Percentiles rank a stretch among this genome's conserved stretches.
Conservation (phyloP, 148 eudicot species). For the Spergularia bocconei region DNA sequence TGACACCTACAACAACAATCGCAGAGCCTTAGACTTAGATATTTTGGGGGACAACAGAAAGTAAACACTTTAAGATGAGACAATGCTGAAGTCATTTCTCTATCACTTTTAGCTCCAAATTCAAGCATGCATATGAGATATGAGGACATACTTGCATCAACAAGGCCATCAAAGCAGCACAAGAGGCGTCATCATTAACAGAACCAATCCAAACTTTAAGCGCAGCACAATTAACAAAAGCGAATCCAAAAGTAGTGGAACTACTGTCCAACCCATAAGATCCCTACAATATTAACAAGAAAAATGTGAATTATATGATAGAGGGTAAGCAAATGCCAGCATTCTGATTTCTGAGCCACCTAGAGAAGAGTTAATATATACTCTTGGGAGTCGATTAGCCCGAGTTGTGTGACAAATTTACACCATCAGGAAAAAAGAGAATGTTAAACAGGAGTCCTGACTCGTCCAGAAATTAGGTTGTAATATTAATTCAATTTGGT, state of each 20-base stretch:
- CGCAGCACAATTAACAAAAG: constrained; percentile 96
- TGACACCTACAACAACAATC: constrained; percentile 48
- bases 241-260: constrained; percentile 69
- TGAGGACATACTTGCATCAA: constrained; percentile 76
- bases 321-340: neutral
- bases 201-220: constrained; percentile 90
- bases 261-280: constrained; percentile 47
- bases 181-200: constrained; percentile 80
- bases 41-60: too few species aligned
- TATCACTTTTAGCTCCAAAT: constrained; percentile 6
- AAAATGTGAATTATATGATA: constrained; percentile 15
- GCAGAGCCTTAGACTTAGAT: too few species aligned
- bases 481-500: too few species aligned
- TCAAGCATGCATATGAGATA: neutral
- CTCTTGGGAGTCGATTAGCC: too few species aligned
- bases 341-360: neutral
- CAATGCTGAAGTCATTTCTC: neutral
- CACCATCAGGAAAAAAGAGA: neutral
- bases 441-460: neutral
- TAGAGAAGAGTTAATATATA: neutral
- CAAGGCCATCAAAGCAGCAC: constrained; percentile 91
- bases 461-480: neutral
- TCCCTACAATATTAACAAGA: constrained; percentile 39
- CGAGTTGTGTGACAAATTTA: neutral
- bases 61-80: constrained; percentile 14